These are phyloP conservation scores for Chrysoporthe puriensis DNA, from an alignment of 2,329 filamentous ascomycete species.

Conservation along the genomic window DNA sequence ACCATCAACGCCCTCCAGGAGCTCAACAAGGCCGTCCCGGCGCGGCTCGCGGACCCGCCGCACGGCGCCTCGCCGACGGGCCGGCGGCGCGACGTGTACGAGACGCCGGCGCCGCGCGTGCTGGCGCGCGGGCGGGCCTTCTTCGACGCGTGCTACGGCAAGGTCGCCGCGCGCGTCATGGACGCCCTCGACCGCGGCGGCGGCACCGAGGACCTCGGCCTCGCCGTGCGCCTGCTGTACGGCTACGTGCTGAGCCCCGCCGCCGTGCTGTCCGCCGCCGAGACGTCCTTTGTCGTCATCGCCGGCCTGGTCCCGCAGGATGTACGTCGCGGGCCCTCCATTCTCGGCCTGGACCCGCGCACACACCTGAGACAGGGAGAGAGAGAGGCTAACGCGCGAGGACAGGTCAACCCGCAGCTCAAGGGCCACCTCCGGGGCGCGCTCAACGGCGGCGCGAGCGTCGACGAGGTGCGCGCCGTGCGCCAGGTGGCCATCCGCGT, in stretches of 20 bases:
- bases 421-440: constrained; percentile 57
- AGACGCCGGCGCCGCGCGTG: constrained; percentile 40
- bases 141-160: constrained; percentile 55
- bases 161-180: constrained; percentile 52
- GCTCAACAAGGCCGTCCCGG: constrained; percentile 48
- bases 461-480: constrained; percentile 53
- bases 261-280: constrained; percentile 46
- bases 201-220: constrained; percentile 54
- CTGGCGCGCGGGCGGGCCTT: constrained; percentile 49
- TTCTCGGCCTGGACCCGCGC: background rate
- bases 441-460: constrained; percentile 52
- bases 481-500: constrained; percentile 49
- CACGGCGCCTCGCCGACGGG: constrained; percentile 42
- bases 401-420: constrained; percentile 54
- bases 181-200: constrained; percentile 51
- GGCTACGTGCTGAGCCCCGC: constrained; percentile 52
- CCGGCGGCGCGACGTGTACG: constrained; percentile 44
- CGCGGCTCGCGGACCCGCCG: constrained; percentile 45
- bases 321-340: constrained; percentile 37
- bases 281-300: constrained; percentile 56
- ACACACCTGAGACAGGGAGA: constrained; percentile 2
- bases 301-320: constrained; percentile 56
- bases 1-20: constrained; percentile 52
- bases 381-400: constrained; percentile 23
- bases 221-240: constrained; percentile 53